Evolutionary conservation across 345 rosid species (phyloP).

Genomic region (Zanthoxylum bungeanum): DNA sequence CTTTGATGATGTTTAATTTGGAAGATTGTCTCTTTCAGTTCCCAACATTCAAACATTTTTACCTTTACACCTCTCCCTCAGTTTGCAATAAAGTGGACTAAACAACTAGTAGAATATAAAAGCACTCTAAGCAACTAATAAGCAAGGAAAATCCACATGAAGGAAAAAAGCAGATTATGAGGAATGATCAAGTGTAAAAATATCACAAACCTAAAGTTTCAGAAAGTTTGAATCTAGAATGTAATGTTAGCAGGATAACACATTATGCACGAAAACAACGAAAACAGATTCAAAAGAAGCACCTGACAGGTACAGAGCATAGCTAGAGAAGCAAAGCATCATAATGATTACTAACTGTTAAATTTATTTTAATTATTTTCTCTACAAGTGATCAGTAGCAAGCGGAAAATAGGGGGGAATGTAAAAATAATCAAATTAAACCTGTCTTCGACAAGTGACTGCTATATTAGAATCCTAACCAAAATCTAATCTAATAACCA

Average conservation of each 20-base stretch:
- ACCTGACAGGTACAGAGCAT: neutral
- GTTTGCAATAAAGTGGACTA: neutral
- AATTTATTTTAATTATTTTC: neutral
- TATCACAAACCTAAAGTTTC: neutral
- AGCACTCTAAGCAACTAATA: neutral
- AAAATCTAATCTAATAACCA: slow-evolving; percentile 19
- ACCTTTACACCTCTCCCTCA: neutral
- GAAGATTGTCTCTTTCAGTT: neutral
- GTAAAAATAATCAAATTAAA: neutral
- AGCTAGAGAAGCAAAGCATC: slow-evolving; percentile 4
- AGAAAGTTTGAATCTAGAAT: slow-evolving; percentile 13
- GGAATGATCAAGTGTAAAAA: neutral
- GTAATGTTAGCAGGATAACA: neutral
- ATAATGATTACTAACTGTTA: neutral
- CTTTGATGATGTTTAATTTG: neutral
- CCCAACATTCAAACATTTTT: neutral
- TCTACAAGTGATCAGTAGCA: neutral
- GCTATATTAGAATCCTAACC: slow-evolving; percentile 13
- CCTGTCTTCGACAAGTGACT: neutral
- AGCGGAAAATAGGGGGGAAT: neutral
- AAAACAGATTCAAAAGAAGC: neutral
- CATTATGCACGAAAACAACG: slow-evolving; percentile 2
- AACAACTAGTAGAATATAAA: neutral
- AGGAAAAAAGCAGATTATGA: neutral
- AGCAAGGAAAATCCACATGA: neutral